Evolutionary conservation across 176 grass and related monocot genomes (phyloP), one percentile per base, ranked within the genome.

Genomic region (Areca catechu): DNA sequence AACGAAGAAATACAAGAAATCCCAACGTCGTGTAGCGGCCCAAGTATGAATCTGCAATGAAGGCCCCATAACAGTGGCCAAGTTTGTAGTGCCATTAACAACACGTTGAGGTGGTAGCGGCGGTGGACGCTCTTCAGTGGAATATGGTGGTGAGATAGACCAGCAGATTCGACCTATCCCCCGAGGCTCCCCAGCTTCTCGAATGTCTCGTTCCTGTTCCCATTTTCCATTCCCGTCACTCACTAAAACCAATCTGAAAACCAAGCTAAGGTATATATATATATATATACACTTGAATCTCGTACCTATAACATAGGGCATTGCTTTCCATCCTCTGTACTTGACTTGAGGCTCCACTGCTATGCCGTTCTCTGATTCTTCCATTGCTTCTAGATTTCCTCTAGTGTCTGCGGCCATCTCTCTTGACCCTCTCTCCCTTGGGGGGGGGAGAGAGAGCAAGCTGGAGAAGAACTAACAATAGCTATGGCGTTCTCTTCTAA

Each of bases 251-350:
- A 12, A 43, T 43, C 34, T 12, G 10, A 14, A 43, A 7, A 7
- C 28, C 28, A 30, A 30, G 5, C 0, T 6, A 43, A 43, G 34
- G 4, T n/a, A 2, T 2, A 5, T 49, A 25, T 25, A 25, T 25
- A 4, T 25, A 3, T 3, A 23, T 25, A 17, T 25, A 20, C 25
- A 14, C 5, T 50, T 0, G 66, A 49, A 12, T 43, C 10, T 12
- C 34, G 10, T 64, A 96, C 91, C 88, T 63, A 98, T 98, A 72
- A 98, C 85, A 76, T 89, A 98, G 22, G 94, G 94, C 94, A 98
- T 98, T 65, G 88, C 84, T 62, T 29, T 85, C 94, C 94, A 98
- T 22, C 94, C 94, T 14, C 89, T 25, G 71, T 89, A 89, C 75
- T 89, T 93, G 34, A 93, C 30, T 29, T 51, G 53, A 3, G 84